Evolutionary conservation across 495 filamentous ascomycete species (phyloP).

Genomic region (Thermothielavioides terrestris): DNA sequence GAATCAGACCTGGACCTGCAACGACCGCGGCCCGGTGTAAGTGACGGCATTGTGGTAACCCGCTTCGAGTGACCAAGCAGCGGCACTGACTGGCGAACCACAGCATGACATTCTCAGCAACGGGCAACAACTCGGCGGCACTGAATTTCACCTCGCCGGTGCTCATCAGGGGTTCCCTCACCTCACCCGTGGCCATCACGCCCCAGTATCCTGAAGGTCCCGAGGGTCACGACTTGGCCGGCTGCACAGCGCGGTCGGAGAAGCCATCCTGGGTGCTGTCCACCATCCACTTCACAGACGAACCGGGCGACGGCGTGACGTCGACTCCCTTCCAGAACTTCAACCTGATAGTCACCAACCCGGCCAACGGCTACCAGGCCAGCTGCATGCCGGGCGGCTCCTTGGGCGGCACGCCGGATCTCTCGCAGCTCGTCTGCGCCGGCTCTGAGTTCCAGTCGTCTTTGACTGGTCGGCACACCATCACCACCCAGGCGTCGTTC

Average conservation of each 20-base stretch:
- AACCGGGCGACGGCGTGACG: conserved; percentile 12
- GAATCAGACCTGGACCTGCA: conserved; percentile 17
- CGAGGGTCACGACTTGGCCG: conserved; percentile 5
- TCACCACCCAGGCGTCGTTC: conserved; percentile 13
- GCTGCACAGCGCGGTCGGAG: conserved; percentile 7
- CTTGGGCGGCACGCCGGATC: not conserved
- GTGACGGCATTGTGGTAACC: not conserved
- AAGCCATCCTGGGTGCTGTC: conserved; percentile 17
- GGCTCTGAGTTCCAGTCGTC: conserved; percentile 16
- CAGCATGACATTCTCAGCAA: conserved; percentile 13
- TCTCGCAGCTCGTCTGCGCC: conserved; percentile 8
- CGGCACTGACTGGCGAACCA: not conserved
- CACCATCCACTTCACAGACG: conserved; percentile 10
- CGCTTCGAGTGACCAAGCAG: not conserved
- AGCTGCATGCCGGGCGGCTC: conserved; percentile 14
- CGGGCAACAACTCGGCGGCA: conserved; percentile 6
- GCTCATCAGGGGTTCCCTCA: conserved; percentile 15
- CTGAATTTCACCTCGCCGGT: conserved; percentile 6
- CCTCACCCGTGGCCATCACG: conserved; percentile 15
- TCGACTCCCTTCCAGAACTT: conserved; percentile 5
- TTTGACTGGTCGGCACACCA: conserved; percentile 9
- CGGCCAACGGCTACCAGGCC: conserved; percentile 20
- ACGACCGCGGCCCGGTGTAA: conserved; percentile 5
- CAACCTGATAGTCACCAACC: conserved; percentile 17
- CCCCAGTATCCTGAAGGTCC: conserved; percentile 17